Evolutionary conservation across 176 grass and related monocot genomes (phyloP), one percentile per base, ranked within the genome.

Genomic region (Saccharum spontaneum): DNA sequence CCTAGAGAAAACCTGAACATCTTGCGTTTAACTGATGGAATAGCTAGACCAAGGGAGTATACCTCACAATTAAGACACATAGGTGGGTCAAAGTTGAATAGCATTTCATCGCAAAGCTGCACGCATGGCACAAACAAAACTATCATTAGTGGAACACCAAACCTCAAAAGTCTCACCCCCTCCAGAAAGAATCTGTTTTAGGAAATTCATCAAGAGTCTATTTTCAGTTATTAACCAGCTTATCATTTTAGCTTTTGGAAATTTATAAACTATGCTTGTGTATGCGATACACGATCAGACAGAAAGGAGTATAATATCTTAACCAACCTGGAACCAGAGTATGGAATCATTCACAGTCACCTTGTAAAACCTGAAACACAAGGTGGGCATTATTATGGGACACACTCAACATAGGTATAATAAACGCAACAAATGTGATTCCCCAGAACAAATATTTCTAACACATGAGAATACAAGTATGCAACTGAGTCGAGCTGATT

Each of bases 251-350:
- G 36, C 17, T 63, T 26, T 28, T 10, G 41, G 23, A 66, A 50
- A 65, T 39, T 22, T 38, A 73, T 46, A 26, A 76, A 69, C 1
- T 37, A 36, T 1, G 10, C 10, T 1, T 6, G 46, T 15, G 61
- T 17, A 38, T 71, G 63, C n/a, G 34, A 77, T 83, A 61, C 71
- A 48, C 2, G 6, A 54, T 49, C 54, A 83, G 41, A 76, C 16
- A 43, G 26, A 85, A 84, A 90, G 74, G 80, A 68, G 78, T 80
- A 79, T 83, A 73, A 37, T 82, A 48, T 63, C 79, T 78, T 79
- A 89, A 87, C 90, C 76, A 91, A 99, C 97, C 94, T 94, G 94
- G 86, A 99, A 99, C 94, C 97, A 94, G 65, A 99, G 92, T 24
- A 92, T 37, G 10, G 91, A 90, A 78, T 85, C 90, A 77, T 99